A percentile compares a stretch with the other conserved stretches of the same genome.
Evolutionary conservation across 2,329 filamentous ascomycete species (phyloP).

Genomic region (Alternaria brassicae): DNA sequence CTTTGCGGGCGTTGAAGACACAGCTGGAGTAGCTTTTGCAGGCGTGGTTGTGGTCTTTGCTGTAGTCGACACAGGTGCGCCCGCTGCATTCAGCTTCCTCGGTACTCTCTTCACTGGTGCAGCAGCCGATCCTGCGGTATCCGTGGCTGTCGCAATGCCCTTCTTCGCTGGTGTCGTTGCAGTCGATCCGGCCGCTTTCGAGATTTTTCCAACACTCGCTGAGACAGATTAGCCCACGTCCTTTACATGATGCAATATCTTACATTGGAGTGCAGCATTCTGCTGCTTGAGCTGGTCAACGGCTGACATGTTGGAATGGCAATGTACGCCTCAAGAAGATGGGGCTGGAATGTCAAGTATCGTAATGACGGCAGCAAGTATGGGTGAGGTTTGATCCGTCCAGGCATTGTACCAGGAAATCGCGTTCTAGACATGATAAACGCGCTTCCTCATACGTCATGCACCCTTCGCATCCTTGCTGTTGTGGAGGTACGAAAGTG

Average conservation of each 20-base stretch:
- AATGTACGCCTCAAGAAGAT: background rate
- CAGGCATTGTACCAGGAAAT: background rate
- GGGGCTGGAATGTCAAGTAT: background rate
- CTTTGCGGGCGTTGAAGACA: conserved; percentile 13
- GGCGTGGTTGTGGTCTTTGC: conserved; percentile 6
- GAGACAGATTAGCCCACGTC: conserved; percentile 5
- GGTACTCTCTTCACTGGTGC: conserved; percentile 37
- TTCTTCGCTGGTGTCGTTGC: conserved; percentile 34
- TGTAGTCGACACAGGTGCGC: conserved; percentile 12
- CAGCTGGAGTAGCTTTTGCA: conserved; percentile 19
- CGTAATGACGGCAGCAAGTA: background rate
- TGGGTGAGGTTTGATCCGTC: background rate
- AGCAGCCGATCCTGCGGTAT: conserved; percentile 19
- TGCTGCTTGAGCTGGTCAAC: conserved; percentile 53
- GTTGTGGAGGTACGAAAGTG: conserved; percentile 15
- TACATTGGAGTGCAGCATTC: conserved; percentile 52
- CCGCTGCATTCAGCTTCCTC: conserved; percentile 22
- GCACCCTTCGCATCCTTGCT: conserved; percentile 20
- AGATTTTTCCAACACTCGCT: conserved; percentile 42
- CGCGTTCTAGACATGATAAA: conserved; percentile 18
- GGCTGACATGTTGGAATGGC: conserved; percentile 37
- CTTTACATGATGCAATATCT: conserved; percentile 8
- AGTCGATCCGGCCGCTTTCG: conserved; percentile 36
- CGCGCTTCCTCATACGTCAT: conserved; percentile 30
- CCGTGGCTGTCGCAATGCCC: conserved; percentile 11